A percentile compares a stretch with the other conserved stretches of the same genome.
Evolutionary conservation across 2,329 filamentous ascomycete species (phyloP).

Genomic region (Epichloe hybrida): DNA sequence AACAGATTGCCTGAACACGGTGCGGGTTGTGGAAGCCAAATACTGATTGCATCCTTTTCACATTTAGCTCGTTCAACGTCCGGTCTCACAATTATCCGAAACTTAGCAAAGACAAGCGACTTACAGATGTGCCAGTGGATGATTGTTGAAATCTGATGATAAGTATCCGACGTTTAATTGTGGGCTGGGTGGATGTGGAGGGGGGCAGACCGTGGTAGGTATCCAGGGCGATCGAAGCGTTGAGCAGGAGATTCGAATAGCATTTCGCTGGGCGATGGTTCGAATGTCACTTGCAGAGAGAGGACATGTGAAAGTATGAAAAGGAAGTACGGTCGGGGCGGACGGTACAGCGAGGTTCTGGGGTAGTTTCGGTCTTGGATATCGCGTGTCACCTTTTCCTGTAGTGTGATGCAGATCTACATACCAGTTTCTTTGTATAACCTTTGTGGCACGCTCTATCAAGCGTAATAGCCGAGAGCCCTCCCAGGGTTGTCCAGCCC

Average conservation of each 20-base stretch:
- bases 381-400: conserved; percentile 40
- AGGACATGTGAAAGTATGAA: conserved; percentile 95
- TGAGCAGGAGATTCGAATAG: conserved; percentile 80
- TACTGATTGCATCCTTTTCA: conserved; percentile 76
- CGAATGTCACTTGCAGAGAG: conserved; percentile 84
- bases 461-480: conserved; percentile 73
- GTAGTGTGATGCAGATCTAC: conserved; percentile 59
- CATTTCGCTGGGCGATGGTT: conserved; percentile 89
- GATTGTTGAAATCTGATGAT: conserved; percentile 98
- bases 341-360: conserved; percentile 61
- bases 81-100: not conserved
- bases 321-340: conserved; percentile 87
- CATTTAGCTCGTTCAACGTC: not conserved
- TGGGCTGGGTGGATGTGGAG: conserved; percentile 68
- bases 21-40: conserved; percentile 74
- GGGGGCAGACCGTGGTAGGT: conserved; percentile 68
- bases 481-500: conserved; percentile 74
- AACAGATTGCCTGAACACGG: conserved; percentile 78
- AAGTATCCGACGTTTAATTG: conserved; percentile 89
- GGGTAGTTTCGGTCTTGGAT: conserved; percentile 63
- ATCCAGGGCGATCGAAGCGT: conserved; percentile 83
- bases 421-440: conserved; percentile 76
- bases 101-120: conserved; percentile 10
- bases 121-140: conserved; percentile 80
- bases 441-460: conserved; percentile 69